phyloP scores from a whole-genome alignment of 169 alveolate genomes.

The Plasmodium adleri region DNA sequence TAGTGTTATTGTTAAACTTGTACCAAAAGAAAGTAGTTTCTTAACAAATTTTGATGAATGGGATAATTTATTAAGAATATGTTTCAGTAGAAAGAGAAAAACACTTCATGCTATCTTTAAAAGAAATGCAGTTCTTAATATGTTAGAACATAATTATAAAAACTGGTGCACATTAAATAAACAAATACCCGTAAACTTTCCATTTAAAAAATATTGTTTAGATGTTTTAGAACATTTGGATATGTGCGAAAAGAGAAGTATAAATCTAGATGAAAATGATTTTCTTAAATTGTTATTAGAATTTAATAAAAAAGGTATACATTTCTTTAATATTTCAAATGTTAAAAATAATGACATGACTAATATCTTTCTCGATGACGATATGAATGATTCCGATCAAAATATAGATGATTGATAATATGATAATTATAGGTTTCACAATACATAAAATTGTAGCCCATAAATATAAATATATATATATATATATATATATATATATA shows the following conservation, averaged over 20 bases:
- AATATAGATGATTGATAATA: background rate
- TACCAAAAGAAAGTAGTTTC: slow-evolving; percentile 89
- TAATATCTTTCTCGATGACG: slow-evolving; percentile 29
- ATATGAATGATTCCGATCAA: slow-evolving; percentile 6
- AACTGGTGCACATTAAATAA: slow-evolving; percentile 89
- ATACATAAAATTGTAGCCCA: too few relatives aligned
- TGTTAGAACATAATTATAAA: slow-evolving; percentile 95
- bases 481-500: too few relatives aligned
- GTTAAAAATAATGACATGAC: slow-evolving; percentile 46
- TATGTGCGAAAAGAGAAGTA: slow-evolving; percentile 84
- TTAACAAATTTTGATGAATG: slow-evolving; percentile 96
- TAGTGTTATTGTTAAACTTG: slow-evolving; percentile 97
- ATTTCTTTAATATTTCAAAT: slow-evolving; percentile 86
- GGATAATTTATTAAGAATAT: slow-evolving; percentile 98
- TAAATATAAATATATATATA: too few relatives aligned
- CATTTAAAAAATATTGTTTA: slow-evolving; percentile 77
- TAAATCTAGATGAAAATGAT: slow-evolving; percentile 90
- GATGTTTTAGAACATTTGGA: slow-evolving; percentile 44
- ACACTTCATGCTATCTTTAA: slow-evolving; percentile 97
- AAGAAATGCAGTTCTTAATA: slow-evolving; percentile 92
- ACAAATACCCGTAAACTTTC: slow-evolving; percentile 78
- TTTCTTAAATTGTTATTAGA: slow-evolving; percentile 89
- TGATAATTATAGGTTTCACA: too few relatives aligned
- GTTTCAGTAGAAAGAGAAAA: slow-evolving; percentile 98
- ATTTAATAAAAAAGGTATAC: slow-evolving; percentile 92